Conservation (phyloP, 2,329 filamentous ascomycete species). For the Epichloe gansuensis region DNA sequence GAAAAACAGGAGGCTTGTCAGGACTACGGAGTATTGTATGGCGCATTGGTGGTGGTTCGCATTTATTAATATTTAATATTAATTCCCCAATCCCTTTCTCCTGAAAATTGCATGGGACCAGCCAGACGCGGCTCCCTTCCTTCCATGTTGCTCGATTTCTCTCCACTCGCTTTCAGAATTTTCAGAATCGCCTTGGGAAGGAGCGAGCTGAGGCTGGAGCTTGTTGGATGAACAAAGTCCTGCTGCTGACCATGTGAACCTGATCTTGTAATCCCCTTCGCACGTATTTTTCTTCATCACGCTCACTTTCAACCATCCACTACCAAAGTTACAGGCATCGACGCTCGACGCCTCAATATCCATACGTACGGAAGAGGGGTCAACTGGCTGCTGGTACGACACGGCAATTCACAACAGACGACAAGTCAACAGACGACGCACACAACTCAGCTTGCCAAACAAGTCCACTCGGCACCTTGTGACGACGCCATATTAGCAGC, state of each 20-base stretch:
- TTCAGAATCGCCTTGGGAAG: not conserved
- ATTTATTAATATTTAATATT: too few relatives aligned
- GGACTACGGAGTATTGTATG: not conserved
- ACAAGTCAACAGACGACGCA: not conserved
- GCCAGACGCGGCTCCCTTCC: too few relatives aligned
- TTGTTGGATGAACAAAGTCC: not conserved
- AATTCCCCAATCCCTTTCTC: too few relatives aligned
- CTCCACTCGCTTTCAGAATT: not conserved
- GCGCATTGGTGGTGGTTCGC: too few relatives aligned
- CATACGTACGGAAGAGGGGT: not conserved
- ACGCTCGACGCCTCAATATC: not conserved
- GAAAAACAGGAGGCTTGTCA: not conserved
- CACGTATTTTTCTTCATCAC: not conserved
- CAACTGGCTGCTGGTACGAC: not conserved
- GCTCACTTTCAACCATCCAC: not conserved
- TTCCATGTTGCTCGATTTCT: too few relatives aligned
- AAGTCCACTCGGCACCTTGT: constrained; percentile 1
- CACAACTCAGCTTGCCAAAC: not conserved
- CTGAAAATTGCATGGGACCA: too few relatives aligned
- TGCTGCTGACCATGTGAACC: not conserved
- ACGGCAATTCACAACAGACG: not conserved
- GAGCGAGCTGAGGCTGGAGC: not conserved
- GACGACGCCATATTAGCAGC: constrained; percentile 2
- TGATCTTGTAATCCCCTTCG: not conserved
- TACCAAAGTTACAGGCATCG: not conserved